phyloP scores from a whole-genome alignment of 179 eudicot genomes.

The Amaranthus tricolor region DNA sequence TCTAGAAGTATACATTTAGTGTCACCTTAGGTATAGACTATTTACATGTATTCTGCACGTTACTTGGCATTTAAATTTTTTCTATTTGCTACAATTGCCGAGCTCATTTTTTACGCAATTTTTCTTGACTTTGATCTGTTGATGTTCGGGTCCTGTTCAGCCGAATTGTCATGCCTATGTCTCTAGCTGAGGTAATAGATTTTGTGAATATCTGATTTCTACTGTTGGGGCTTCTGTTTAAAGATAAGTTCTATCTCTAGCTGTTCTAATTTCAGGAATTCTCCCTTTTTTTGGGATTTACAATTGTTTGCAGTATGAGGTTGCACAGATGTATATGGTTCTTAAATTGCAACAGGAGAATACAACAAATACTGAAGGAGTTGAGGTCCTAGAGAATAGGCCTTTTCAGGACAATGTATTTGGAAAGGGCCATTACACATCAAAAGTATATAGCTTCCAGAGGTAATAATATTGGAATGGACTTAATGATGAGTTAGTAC shows the following conservation, averaged over 20 bases:
- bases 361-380: constrained; percentile 53
- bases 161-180: constrained; percentile 73
- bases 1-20: too few relatives aligned
- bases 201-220: neutral
- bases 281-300: neutral
- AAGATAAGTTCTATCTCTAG: neutral
- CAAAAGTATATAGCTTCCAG: constrained; percentile 51
- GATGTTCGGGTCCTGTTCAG: constrained; percentile 30
- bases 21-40: too few relatives aligned
- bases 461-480: constrained; percentile 36
- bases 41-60: neutral
- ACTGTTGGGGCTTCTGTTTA: neutral
- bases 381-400: constrained; percentile 50
- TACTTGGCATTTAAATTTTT: neutral
- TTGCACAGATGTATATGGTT: constrained; percentile 61
- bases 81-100: neutral
- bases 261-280: neutral
- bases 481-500: neutral
- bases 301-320: constrained; percentile 46
- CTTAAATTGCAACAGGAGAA: constrained; percentile 58
- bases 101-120: neutral
- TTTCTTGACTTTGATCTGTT: constrained; percentile 42
- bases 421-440: constrained; percentile 63
- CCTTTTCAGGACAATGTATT: constrained; percentile 49
- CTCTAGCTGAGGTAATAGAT: constrained; percentile 55